These are phyloP conservation scores for Colletotrichum agaves DNA, from an alignment of 2,329 filamentous ascomycete species.

Conservation along the genomic window DNA sequence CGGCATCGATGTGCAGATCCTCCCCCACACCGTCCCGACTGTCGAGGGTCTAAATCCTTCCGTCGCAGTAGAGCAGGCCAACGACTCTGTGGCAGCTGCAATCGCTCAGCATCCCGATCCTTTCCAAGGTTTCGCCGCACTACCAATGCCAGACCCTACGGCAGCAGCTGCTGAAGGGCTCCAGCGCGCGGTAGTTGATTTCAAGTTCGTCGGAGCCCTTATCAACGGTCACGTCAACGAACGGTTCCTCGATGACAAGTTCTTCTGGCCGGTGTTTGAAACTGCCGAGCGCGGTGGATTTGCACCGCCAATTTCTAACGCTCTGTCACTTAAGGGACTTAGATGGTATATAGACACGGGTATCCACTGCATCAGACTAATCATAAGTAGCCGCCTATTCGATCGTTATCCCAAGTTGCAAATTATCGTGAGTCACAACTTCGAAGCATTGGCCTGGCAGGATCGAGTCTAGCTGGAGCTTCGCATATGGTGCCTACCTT, in stretches of 20 bases:
- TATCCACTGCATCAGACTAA: neutral
- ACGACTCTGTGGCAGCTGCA: neutral
- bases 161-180: fast-evolving
- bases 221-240: neutral
- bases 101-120: neutral
- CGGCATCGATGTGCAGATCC: neutral
- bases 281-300: neutral
- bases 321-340: fast-evolving
- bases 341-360: neutral
- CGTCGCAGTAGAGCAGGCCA: fast-evolving
- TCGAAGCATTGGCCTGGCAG: neutral
- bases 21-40: neutral
- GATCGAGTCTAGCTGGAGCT: too few species aligned
- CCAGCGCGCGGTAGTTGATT: fast-evolving
- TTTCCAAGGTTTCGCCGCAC: neutral
- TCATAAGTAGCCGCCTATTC: neutral
- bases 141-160: neutral
- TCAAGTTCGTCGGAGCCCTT: neutral
- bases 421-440: neutral
- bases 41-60: too few species aligned
- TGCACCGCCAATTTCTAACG: neutral
- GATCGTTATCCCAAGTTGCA: neutral
- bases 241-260: neutral
- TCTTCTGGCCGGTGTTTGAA: neutral
- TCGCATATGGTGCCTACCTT: too few species aligned